These are phyloP conservation scores for Aspergillus uvarum DNA, from an alignment of 2,329 filamentous ascomycete genomes.

Conservation along the genomic window DNA sequence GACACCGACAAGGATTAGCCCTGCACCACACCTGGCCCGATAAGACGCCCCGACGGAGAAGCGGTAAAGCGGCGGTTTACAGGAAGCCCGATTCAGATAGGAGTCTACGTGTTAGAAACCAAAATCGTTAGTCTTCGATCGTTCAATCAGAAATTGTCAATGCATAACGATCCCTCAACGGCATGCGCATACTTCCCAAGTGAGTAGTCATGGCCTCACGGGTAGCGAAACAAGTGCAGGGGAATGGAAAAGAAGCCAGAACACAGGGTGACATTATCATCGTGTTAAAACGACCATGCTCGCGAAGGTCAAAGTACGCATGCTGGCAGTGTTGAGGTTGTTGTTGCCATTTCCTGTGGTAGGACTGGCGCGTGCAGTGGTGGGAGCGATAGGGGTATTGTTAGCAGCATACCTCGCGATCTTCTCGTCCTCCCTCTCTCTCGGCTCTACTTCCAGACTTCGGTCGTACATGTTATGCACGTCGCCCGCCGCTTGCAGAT, in stretches of 20 bases:
- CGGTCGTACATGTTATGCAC: slow-evolving; percentile 99
- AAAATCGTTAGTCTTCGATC: slow-evolving; percentile 36
- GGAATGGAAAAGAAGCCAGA: slow-evolving; percentile 14
- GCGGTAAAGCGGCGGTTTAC: slow-evolving; percentile 29
- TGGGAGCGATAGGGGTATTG: background rate
- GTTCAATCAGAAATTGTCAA: slow-evolving; percentile 16
- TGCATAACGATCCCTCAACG: slow-evolving; percentile 14
- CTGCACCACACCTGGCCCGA: slow-evolving; percentile 6
- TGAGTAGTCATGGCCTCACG: slow-evolving; percentile 13
- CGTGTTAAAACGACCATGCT: slow-evolving; percentile 34
- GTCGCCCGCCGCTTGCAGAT: slow-evolving; percentile 92
- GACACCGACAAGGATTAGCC: slow-evolving; percentile 14
- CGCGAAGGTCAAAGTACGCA: slow-evolving; percentile 34
- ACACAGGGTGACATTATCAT: slow-evolving; percentile 21
- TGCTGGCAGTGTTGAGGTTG: slow-evolving; percentile 25
- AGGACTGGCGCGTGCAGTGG: background rate
- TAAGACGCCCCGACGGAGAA: slow-evolving; percentile 9
- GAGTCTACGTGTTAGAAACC: slow-evolving; percentile 40
- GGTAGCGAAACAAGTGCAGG: slow-evolving; percentile 6
- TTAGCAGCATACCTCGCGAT: slow-evolving; percentile 81
- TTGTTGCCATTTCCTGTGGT: background rate
- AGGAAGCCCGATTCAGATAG: slow-evolving; percentile 51
- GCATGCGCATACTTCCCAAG: slow-evolving; percentile 33
- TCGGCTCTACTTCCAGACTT: slow-evolving; percentile 87
- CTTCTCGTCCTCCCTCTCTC: slow-evolving; percentile 97